Evolutionary conservation across 2,329 filamentous ascomycete species (phyloP), one percentile per base, ranked within the genome.

Genomic region (Trichoderma arundinaceum): DNA sequence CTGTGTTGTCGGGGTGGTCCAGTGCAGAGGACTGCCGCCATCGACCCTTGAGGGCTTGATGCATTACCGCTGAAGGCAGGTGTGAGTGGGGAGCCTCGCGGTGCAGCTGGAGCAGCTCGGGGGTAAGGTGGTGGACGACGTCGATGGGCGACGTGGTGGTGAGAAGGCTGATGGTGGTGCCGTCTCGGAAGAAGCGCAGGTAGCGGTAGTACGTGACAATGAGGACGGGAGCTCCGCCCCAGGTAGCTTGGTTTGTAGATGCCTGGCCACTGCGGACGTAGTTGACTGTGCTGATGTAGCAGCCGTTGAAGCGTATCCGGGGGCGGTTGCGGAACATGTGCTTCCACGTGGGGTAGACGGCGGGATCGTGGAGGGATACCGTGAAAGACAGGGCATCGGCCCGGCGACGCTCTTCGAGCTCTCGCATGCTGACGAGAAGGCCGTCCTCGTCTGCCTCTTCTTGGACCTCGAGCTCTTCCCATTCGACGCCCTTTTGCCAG

Each of bases 161-260:
- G 41, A 96, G 84, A 1, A 99, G 84, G 62, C 89, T 92, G 66
- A 98, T 88, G 69, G 86, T 88, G 1, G 90, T 90, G 33, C 95
- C 95, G 76, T 98, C 92, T 28, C 93, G 91, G 80, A 95, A 95
- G 81, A 99, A 95, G 61, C 95, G 91, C 3, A 99, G 86, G 78
- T 98, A 99, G 66, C 95, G 92, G 80, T 96, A 99, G 80, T 98
- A 99, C 0, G 95, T 99, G 56, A 99, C 93, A 66, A 98, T 96
- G 75, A 96, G 93, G 41, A 98, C 90, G 8, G 94, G 94, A 39
- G 64, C 65, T 28, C 86, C 90, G 72, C 82, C 81, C 92, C 94
- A 97, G 1, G 91, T 90, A 17, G 90, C 80, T 63, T 88, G 88
- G 69, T 88, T 90, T 19, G 86, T 84, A 3, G 88, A 89, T 10